A percentile compares a stretch with the other conserved stretches of the same genome.
These are phyloP conservation scores for Pseudogymnoascus sp. DNA, from an alignment of 2,329 filamentous ascomycete genomes.

Conservation along the genomic window DNA sequence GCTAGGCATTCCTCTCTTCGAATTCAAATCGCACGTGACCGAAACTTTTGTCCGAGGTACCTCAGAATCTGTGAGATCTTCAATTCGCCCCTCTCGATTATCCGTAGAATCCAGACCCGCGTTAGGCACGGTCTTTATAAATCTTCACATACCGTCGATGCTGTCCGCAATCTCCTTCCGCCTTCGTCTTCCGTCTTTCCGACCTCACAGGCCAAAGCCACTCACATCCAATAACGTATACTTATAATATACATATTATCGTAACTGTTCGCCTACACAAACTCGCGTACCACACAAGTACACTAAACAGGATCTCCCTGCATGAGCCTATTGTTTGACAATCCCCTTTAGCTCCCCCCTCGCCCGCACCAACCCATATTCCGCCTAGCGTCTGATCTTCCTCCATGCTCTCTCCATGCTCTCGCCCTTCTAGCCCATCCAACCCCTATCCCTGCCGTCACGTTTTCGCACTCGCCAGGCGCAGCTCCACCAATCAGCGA, in stretches of 20 bases:
- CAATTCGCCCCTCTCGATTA: background rate
- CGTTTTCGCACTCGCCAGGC: background rate
- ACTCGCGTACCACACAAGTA: background rate
- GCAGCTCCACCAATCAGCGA: background rate
- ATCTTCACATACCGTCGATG: background rate
- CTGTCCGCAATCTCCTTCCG: background rate
- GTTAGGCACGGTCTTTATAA: background rate
- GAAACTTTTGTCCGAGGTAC: background rate
- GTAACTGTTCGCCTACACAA: background rate
- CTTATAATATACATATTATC: background rate
- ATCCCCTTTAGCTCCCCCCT: background rate
- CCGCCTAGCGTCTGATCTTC: background rate
- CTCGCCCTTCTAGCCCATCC: background rate
- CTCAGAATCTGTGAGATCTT: background rate
- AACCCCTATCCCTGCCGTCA: background rate
- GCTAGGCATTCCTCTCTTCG: background rate
- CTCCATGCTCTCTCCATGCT: background rate
- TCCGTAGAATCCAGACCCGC: background rate
- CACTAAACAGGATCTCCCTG: background rate
- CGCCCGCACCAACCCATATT: background rate
- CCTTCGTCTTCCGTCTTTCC: background rate
- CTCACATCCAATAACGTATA: background rate
- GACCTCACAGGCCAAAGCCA: background rate
- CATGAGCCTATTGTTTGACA: conserved; percentile 8
- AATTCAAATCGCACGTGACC: background rate